Evolutionary conservation across 768 basidiomycete species (phyloP).

Genomic region (Kwoniella newhampshirensis): DNA sequence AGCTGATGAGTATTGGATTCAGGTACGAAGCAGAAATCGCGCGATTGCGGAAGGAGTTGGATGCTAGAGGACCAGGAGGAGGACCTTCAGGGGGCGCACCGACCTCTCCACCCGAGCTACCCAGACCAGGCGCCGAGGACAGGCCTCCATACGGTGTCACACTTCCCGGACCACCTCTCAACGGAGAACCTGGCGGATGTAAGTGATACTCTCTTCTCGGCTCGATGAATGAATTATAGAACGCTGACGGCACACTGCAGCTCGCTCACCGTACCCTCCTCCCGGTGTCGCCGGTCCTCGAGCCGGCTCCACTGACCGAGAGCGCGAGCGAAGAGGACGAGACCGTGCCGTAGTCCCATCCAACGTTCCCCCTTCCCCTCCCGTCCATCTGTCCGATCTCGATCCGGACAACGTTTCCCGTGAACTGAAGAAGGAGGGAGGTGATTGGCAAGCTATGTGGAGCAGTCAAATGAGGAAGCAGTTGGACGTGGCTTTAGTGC

Average conservation of each 20-base stretch:
- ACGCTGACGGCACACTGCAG: conserved; percentile 29
- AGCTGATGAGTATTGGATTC: conserved; percentile 1
- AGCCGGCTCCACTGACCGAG: conserved; percentile 38
- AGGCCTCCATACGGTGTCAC: conserved; percentile 47
- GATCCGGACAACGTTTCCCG: conserved; percentile 54
- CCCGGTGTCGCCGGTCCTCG: conserved; percentile 18
- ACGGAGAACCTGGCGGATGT: conserved; percentile 52
- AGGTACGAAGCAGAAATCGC: conserved; percentile 78
- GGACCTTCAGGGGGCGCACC: conserved; percentile 41
- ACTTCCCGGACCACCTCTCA: conserved; percentile 53
- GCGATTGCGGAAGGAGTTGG: conserved; percentile 68
- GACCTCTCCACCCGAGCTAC: conserved; percentile 45
- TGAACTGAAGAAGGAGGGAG: conserved; percentile 64
- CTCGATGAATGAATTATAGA: neutral
- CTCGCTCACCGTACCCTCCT: conserved; percentile 40
- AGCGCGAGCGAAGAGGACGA: conserved; percentile 42
- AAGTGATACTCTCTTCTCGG: conserved; percentile 33
- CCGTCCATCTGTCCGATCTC: conserved; percentile 48
- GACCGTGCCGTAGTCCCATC: conserved; percentile 21
- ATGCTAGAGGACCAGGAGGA: conserved; percentile 50
- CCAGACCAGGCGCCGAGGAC: conserved; percentile 38
- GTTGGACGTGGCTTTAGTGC: conserved; percentile 75
- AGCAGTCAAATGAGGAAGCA: conserved; percentile 75
- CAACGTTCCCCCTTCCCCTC: conserved; percentile 33
- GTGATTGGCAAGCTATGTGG: conserved; percentile 87